A percentile compares a stretch with the other conserved stretches of the same genome.
phyloP scores from a whole-genome alignment of 129 eudicot genomes.

The Glebionis coronaria region DNA sequence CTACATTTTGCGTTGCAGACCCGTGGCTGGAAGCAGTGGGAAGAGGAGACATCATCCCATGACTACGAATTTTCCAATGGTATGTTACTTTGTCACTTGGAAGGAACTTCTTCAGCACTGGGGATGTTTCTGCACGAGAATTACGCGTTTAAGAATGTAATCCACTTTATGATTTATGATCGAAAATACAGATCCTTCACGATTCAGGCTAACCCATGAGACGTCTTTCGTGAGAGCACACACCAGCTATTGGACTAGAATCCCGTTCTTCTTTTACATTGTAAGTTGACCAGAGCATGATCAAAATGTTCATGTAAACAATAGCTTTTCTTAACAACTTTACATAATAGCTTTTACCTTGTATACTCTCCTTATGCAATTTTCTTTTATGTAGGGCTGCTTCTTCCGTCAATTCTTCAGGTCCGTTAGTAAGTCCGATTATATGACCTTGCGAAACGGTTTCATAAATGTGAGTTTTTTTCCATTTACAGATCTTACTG shows the following conservation, averaged over 20 bases:
- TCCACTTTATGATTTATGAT: not conserved
- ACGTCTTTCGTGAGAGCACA: slow-evolving; percentile 90
- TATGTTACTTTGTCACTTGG: slow-evolving; percentile 22
- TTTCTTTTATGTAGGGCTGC: slow-evolving; percentile 58
- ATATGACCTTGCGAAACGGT: slow-evolving; percentile 83
- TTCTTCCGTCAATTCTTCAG: slow-evolving; percentile 76
- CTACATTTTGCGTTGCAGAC: slow-evolving; percentile 40
- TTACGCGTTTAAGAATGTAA: not conserved
- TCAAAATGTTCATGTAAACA: slow-evolving; percentile 5
- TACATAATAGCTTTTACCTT: slow-evolving; percentile 8
- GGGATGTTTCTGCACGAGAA: too few relatives aligned
- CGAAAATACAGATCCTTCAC: slow-evolving; percentile 65
- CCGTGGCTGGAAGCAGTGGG: slow-evolving; percentile 93
- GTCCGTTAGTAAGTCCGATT: slow-evolving; percentile 79
- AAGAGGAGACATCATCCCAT: slow-evolving; percentile 63
- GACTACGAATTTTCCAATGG: slow-evolving; percentile 79
- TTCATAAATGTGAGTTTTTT: slow-evolving; percentile 62
- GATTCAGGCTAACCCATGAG: slow-evolving; percentile 83
- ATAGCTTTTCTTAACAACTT: not conserved
- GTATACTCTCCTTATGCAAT: not conserved
- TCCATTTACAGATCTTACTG: not conserved
- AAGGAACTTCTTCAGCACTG: too few relatives aligned
- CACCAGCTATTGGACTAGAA: slow-evolving; percentile 70
- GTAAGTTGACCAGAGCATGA: slow-evolving; percentile 38
- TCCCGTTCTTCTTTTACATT: slow-evolving; percentile 59